A percentile compares a stretch with the other conserved stretches of the same genome.
These are phyloP conservation scores for Saccharomycopsis javanensis DNA, from an alignment of 805 yeast species.

Conservation along the genomic window DNA sequence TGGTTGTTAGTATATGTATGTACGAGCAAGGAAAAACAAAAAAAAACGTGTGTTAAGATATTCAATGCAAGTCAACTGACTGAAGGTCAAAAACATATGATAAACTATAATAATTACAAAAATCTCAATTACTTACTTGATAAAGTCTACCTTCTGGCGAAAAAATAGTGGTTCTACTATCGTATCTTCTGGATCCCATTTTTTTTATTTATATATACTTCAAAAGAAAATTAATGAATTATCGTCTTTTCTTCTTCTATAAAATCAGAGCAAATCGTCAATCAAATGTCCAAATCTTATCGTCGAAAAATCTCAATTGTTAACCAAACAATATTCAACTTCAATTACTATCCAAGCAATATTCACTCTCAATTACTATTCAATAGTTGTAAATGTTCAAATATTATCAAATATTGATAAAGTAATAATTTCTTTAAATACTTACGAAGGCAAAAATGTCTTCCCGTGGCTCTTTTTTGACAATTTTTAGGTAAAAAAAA, in stretches of 20 bases:
- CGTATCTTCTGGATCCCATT: slow-evolving; percentile 95
- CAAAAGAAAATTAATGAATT: too few relatives aligned
- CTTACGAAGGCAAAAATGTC: neutral
- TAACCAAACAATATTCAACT: too few relatives aligned
- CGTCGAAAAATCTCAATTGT: too few relatives aligned
- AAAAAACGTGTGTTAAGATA: neutral
- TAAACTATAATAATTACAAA: slow-evolving; percentile 1
- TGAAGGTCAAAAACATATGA: too few relatives aligned
- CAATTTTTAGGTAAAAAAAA: neutral
- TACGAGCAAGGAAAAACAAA: neutral
- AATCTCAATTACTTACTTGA: slow-evolving; percentile 43
- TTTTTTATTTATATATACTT: neutral
- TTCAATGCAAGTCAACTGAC: too few relatives aligned
- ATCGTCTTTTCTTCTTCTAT: too few relatives aligned
- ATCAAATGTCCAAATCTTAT: too few relatives aligned
- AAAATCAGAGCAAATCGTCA: too few relatives aligned
- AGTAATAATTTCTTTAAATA: neutral
- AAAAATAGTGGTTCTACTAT: slow-evolving; percentile 95
- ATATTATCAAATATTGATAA: too few relatives aligned
- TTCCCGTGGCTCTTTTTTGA: neutral
- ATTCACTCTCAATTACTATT: too few relatives aligned
- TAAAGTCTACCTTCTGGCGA: slow-evolving; percentile 98
- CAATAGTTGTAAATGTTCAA: neutral
- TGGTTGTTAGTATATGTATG: neutral
- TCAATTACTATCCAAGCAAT: too few relatives aligned